These are phyloP conservation scores for Cercospora zeae-maydis DNA, from an alignment of 2,329 filamentous ascomycete species.

Conservation along the genomic window DNA sequence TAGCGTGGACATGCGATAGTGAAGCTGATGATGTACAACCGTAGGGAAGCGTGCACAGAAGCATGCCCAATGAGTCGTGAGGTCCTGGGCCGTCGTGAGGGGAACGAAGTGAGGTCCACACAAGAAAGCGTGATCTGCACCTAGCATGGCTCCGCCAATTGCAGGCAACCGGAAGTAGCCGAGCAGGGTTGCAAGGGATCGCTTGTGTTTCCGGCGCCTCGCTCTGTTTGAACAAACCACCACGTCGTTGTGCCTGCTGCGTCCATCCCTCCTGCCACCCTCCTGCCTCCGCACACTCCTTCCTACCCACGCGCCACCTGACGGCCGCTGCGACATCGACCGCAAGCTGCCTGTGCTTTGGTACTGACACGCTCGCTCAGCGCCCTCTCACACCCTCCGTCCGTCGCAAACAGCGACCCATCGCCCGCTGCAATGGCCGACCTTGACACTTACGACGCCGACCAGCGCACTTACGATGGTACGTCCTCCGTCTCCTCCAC, in stretches of 20 bases:
- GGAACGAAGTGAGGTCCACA: constrained; percentile 2
- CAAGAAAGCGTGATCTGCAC: constrained; percentile 1
- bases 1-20: not conserved
- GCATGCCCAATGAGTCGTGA: not conserved
- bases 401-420: constrained; percentile 5
- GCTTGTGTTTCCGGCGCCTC: constrained; percentile 2
- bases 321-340: not conserved
- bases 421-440: constrained; percentile 38
- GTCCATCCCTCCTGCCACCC: not conserved
- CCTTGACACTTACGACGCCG: constrained; percentile 63
- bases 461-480: constrained; percentile 65
- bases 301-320: not conserved
- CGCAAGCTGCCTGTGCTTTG: not conserved
- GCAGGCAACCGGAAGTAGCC: not conserved
- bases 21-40: not conserved
- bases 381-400: not conserved
- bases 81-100: not conserved
- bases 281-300: not conserved
- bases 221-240: constrained; percentile 2
- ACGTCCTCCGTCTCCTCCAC: constrained; percentile 32
- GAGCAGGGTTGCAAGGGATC: constrained; percentile 1
- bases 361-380: not conserved
- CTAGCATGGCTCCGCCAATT: not conserved
- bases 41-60: not conserved
- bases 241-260: not conserved